phyloP scores from a whole-genome alignment of 1,284 basidiomycete species.

The Moesziomyces parantarcticus region DNA sequence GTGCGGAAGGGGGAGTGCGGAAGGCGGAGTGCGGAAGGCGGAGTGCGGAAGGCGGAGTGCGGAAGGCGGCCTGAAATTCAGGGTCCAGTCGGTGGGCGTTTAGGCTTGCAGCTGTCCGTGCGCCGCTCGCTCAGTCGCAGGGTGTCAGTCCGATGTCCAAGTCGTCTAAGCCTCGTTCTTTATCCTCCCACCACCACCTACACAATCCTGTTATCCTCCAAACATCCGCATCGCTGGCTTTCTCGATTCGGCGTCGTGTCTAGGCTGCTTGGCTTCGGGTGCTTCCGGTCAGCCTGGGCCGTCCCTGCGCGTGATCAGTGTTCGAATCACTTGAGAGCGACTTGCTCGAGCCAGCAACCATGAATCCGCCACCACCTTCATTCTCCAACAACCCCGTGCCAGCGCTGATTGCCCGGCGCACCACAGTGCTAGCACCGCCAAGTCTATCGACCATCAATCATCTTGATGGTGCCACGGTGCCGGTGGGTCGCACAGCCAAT shows the following conservation, averaged over 20 bases:
- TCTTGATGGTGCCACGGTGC: conserved; percentile 8
- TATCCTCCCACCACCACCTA: not conserved
- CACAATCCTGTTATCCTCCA: no score
- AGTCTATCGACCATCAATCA: conserved; percentile 31
- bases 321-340: no score
- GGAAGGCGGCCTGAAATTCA: no score
- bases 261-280: no score
- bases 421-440: conserved; percentile 26
- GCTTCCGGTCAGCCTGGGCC: not conserved
- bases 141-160: no score
- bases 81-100: conserved; percentile 6
- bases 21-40: not conserved
- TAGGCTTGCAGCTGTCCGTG: conserved; percentile 14
- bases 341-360: no score
- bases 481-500: not conserved
- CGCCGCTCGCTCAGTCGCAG: not conserved
- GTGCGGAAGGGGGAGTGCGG: no score
- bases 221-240: no score
- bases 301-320: not conserved
- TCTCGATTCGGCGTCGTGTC: no score
- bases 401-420: conserved; percentile 25
- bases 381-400: conserved; percentile 15
- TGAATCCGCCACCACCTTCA: conserved; percentile 2
- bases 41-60: not conserved
- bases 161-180: no score